Percentiles rank a stretch among this genome's conserved stretches.
phyloP scores from a whole-genome alignment of 2,329 filamentous ascomycete genomes.

The Alternaria dauci region DNA sequence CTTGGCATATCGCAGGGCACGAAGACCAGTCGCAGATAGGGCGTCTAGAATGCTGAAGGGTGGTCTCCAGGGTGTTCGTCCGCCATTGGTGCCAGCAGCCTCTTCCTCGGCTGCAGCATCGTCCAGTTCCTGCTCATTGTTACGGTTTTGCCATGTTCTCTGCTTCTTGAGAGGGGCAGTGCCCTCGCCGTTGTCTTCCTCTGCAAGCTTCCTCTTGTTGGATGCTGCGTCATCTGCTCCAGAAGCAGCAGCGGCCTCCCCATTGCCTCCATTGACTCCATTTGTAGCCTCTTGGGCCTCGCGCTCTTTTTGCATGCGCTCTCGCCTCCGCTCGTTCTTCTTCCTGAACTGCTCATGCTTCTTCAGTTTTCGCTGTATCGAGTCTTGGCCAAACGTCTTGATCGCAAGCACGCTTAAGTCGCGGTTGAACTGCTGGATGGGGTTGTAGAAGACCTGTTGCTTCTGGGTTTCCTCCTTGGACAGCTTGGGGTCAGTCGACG shows the following conservation, averaged over 20 bases:
- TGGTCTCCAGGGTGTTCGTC: slow-evolving; percentile 31
- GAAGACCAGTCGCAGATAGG: slow-evolving; percentile 89
- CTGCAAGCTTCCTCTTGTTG: slow-evolving; percentile 39
- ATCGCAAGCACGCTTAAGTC: slow-evolving; percentile 94
- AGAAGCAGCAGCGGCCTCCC: not conserved
- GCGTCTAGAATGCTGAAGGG: slow-evolving; percentile 81
- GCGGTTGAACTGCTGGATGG: slow-evolving; percentile 98
- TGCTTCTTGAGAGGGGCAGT: slow-evolving; percentile 36
- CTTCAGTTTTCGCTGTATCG: slow-evolving; percentile 58
- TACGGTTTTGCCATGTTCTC: slow-evolving; percentile 30
- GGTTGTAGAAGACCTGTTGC: slow-evolving; percentile 95
- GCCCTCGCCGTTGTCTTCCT: slow-evolving; percentile 21
- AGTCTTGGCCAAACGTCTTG: slow-evolving; percentile 81
- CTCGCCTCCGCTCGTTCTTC: slow-evolving; percentile 35
- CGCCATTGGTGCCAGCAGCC: slow-evolving; percentile 12
- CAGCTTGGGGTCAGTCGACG: slow-evolving; percentile 57
- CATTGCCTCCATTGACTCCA: slow-evolving; percentile 2
- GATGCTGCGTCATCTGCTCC: slow-evolving; percentile 17
- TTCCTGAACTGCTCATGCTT: slow-evolving; percentile 54
- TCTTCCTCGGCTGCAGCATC: slow-evolving; percentile 7
- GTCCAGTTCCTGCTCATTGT: slow-evolving; percentile 14
- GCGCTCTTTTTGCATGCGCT: slow-evolving; percentile 23
- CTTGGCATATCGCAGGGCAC: slow-evolving; percentile 88
- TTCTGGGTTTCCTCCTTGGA: slow-evolving; percentile 62
- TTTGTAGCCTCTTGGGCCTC: slow-evolving; percentile 9